These are phyloP conservation scores for Aegilops bicornis DNA, from an alignment of 176 grass and related monocot genomes.

Conservation along the genomic window DNA sequence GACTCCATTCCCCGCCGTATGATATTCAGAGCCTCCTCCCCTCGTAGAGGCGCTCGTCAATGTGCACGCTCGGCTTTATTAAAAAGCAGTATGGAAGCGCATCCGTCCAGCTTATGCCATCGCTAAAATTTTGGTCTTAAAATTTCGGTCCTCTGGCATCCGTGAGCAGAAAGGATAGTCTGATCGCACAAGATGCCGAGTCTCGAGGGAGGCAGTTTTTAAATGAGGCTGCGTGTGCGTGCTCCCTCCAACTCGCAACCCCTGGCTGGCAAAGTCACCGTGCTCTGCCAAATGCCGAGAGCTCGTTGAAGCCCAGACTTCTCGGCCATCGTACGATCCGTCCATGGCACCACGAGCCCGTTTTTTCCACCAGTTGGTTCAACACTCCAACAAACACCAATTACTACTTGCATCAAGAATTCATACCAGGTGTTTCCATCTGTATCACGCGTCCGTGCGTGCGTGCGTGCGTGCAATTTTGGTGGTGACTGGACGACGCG, in stretches of 20 bases:
- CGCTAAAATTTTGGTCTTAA: background rate
- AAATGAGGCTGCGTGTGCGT: conserved; percentile 20
- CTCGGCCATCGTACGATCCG: conserved; percentile 17
- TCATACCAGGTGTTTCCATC: background rate
- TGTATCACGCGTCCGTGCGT: background rate
- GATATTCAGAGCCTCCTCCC: background rate
- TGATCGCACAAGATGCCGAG: conserved; percentile 15
- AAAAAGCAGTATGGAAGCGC: conserved; percentile 35
- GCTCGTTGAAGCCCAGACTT: conserved; percentile 28
- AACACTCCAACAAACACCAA: background rate
- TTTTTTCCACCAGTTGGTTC: conserved; percentile 31
- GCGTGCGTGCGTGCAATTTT: background rate
- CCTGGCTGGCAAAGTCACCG: background rate
- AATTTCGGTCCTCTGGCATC: background rate
- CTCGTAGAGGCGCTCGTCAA: conserved; percentile 35
- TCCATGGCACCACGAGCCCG: background rate
- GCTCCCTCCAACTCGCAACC: conserved; percentile 53
- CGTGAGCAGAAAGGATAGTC: conserved; percentile 18
- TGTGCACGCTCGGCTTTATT: conserved; percentile 22
- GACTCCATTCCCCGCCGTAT: background rate
- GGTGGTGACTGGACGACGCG: background rate
- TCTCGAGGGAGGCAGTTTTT: conserved; percentile 30
- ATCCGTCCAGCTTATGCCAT: conserved; percentile 37
- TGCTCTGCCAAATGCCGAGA: conserved; percentile 4
- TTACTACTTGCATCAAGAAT: background rate